Percentiles rank a stretch among this genome's conserved stretches.
Conservation (phyloP, 2,329 filamentous ascomycete species). For the Alternaria rosae region DNA sequence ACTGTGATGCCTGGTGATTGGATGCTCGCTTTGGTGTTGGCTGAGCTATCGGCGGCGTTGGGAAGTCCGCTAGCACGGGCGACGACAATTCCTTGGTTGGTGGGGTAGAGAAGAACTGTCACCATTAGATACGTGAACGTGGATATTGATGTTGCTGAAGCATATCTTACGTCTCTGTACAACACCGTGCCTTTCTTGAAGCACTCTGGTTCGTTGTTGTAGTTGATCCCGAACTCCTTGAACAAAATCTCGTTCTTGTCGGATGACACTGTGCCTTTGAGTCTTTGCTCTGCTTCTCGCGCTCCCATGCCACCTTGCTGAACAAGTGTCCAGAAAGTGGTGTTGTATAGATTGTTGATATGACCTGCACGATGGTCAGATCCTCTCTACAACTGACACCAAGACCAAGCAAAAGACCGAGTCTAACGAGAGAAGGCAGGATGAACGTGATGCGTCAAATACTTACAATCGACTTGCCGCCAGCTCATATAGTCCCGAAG, state of each 20-base stretch:
- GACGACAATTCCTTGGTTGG: conserved; percentile 18
- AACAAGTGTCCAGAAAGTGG: conserved; percentile 91
- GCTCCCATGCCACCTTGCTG: conserved; percentile 76
- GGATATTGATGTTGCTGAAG: not conserved
- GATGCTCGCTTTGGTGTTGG: conserved; percentile 21
- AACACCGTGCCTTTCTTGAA: conserved; percentile 93
- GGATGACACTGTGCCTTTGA: conserved; percentile 80
- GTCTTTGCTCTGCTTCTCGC: conserved; percentile 79
- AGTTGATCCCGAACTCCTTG: conserved; percentile 88
- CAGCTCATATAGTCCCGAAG: conserved; percentile 95
- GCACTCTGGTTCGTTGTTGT: conserved; percentile 94
- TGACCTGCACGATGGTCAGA: conserved; percentile 66
- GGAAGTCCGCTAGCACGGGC: conserved; percentile 13
- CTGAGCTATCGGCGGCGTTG: conserved; percentile 27
- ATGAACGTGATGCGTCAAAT: not conserved
- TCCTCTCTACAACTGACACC: not conserved
- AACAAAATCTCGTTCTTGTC: conserved; percentile 98
- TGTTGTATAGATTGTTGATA: conserved; percentile 99
- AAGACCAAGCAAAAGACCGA: not conserved
- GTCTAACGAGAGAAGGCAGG: not conserved
- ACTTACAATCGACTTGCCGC: conserved; percentile 92
- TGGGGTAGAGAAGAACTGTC: conserved; percentile 39
- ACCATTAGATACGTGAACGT: conserved; percentile 16
- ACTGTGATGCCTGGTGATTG: conserved; percentile 26
- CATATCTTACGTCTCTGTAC: conserved; percentile 73